Percentiles rank a stretch among this genome's conserved stretches.
phyloP scores from a whole-genome alignment of 2,329 filamentous ascomycete genomes.

The Coniochaeta sp. region DNA sequence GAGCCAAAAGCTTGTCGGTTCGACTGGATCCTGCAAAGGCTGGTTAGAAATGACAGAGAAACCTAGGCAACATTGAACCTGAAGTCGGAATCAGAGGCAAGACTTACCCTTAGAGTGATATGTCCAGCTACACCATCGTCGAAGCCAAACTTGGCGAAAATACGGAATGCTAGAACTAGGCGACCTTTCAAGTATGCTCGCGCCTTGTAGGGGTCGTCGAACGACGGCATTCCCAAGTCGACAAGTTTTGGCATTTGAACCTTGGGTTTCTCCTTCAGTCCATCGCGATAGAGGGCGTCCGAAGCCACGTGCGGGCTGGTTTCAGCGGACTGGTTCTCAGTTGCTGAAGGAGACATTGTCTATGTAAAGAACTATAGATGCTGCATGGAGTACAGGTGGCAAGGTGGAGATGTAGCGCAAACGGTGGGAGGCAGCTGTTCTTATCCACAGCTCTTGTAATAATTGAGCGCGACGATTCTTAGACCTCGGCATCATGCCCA shows the following conservation, averaged over 20 bases:
- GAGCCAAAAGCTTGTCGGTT: conserved; percentile 57
- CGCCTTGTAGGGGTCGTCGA: conserved; percentile 26
- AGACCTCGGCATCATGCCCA: too few species aligned
- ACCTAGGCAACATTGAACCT: too few species aligned
- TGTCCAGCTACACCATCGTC: conserved; percentile 60
- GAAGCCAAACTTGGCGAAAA: conserved; percentile 49
- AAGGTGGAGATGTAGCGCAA: background rate
- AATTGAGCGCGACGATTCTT: too few species aligned
- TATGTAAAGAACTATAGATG: background rate
- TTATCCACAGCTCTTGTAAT: too few species aligned
- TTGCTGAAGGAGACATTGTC: background rate
- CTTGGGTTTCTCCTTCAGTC: background rate
- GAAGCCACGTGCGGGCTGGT: background rate
- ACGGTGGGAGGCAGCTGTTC: background rate
- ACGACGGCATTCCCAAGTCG: conserved; percentile 6
- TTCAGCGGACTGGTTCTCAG: background rate
- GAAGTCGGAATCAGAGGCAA: background rate
- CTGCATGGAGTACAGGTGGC: too few species aligned
- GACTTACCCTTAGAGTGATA: conserved; percentile 43
- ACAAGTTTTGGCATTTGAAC: background rate
- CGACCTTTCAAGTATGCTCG: conserved; percentile 46
- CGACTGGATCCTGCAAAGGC: conserved; percentile 39
- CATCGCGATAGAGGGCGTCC: background rate
- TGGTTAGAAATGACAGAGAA: background rate
- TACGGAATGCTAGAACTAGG: conserved; percentile 46